Base-by-base conservation (phyloP, 768 basidiomycete species). In the Ramaria sp. region DNA sequence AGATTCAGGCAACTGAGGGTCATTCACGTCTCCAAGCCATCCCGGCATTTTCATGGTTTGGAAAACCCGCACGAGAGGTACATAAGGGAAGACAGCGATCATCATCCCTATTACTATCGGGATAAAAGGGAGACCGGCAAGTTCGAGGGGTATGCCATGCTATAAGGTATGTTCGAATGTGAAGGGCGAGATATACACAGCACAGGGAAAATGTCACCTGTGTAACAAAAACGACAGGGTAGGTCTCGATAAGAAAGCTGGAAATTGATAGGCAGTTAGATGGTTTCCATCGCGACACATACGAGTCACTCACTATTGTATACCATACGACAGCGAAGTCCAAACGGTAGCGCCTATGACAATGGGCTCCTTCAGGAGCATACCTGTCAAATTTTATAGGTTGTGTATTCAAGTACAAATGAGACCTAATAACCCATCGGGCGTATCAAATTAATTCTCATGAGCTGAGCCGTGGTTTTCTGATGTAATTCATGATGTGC, bases 241-340 rank as follows among this genome's bases (percentile, higher is more conserved):
- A 64, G 9, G 57, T 59, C 34, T 66, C 64, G 43, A 65, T 64
- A 46, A 60, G 62, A 53, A 64, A 64, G 57, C 64, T 65, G 34
- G 5, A 6, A 7, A 41, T 37, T 24, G 15, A 22, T 34, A 10
- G 41, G 11, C 45, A 12, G 42, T 7, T 51, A 0, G n/a, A 24
- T 24, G 15, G 15, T 45, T 4, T 34, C 15, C n/a, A 15, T 6
- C 11, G 7, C 24, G 15, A 33, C 12, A n/a, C 19, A 19, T 2
- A n/a, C n/a, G 12, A 17, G 48, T 11, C 5, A 51, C 63, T 17
- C 41, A 64, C 62, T 66, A 64, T 17, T 64, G 49, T 19, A 66
- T 66, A n/a, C 65, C 62, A 41, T 66, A 66, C 17, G 61, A 55
- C 1, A 66, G 51, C 6, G 62, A 59, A 1, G 63, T 61, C 63